Percentiles rank a stretch among this genome's conserved stretches.
Evolutionary conservation across 768 basidiomycete genomes (phyloP).

Genomic region (Amanita phalloides): DNA sequence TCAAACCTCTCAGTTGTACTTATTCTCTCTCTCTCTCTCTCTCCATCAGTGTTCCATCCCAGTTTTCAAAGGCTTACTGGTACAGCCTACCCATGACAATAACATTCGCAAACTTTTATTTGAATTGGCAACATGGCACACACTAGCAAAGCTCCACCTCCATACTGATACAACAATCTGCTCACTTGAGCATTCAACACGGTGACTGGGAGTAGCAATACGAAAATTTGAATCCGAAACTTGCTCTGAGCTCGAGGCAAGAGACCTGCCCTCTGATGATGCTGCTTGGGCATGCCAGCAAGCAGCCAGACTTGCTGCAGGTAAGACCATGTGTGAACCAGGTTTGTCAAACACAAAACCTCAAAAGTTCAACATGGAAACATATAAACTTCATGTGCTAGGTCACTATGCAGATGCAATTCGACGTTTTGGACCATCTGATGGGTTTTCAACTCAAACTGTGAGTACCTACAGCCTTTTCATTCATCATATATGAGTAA

Average conservation of each 20-base stretch:
- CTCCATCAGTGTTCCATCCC: conserved; percentile 23
- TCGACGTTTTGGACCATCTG: conserved; percentile 15
- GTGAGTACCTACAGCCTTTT: conserved; percentile 10
- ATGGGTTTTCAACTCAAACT: conserved; percentile 21
- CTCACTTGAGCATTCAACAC: conserved; percentile 15
- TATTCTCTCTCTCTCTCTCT: too few relatives aligned
- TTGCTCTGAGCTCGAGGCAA: conserved; percentile 12
- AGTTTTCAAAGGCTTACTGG: conserved; percentile 25
- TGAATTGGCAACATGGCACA: conserved; percentile 23
- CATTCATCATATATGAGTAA: background rate
- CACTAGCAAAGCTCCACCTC: conserved; percentile 9
- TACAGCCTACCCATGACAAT: conserved; percentile 18
- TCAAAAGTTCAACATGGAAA: conserved; percentile 11
- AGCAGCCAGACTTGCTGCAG: conserved; percentile 2
- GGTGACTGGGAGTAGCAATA: conserved; percentile 15
- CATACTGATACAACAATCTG: conserved; percentile 20
- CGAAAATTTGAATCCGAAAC: conserved; percentile 13
- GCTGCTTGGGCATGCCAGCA: conserved; percentile 12
- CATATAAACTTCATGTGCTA: conserved; percentile 20
- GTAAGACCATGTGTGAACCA: background rate
- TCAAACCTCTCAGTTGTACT: background rate
- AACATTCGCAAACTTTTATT: conserved; percentile 19
- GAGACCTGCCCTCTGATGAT: conserved; percentile 16
- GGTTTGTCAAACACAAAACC: background rate
- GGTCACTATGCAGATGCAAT: conserved; percentile 17